These are phyloP conservation scores for Ophiostoma himal-ulmi DNA, from an alignment of 2,329 filamentous ascomycete species.

Conservation along the genomic window DNA sequence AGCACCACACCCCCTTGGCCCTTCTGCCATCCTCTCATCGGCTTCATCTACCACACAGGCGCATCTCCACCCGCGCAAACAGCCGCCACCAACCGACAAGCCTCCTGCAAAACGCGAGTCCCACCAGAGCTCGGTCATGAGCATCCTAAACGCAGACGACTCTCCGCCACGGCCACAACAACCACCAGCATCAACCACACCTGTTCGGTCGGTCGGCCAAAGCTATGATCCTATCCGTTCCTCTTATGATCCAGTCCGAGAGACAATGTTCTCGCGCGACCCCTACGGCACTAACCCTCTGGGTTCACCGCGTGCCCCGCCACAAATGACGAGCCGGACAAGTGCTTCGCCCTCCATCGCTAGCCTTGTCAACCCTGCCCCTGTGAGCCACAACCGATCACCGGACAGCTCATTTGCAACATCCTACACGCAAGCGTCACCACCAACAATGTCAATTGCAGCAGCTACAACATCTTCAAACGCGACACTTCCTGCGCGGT, in stretches of 20 bases:
- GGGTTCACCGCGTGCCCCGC: constrained; percentile 47
- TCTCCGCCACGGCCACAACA: constrained; percentile 39
- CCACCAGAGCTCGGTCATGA: constrained; percentile 49
- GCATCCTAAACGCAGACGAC: constrained; percentile 50
- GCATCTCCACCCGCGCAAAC: constrained; percentile 27
- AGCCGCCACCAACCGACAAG: constrained; percentile 33
- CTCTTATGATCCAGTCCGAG: constrained; percentile 59
- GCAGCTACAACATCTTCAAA: constrained; percentile 27
- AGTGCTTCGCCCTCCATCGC: constrained; percentile 88
- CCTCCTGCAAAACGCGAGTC: constrained; percentile 46
- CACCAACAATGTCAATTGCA: constrained; percentile 29
- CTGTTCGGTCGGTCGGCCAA: constrained; percentile 63
- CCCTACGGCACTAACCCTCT: constrained; percentile 42
- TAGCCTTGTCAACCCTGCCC: constrained; percentile 67
- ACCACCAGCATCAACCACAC: constrained; percentile 34
- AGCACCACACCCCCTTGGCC: constrained; percentile 28
- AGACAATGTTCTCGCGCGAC: constrained; percentile 53
- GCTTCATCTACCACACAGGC: constrained; percentile 26
- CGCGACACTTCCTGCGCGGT: background rate
- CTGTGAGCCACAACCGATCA: constrained; percentile 33
- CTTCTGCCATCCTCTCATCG: constrained; percentile 26
- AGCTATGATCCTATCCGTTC: constrained; percentile 86
- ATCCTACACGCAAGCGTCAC: constrained; percentile 34
- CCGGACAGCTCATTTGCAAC: constrained; percentile 28
- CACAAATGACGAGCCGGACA: constrained; percentile 59